These are phyloP conservation scores for Parsonsia alboflavescens DNA, from an alignment of 257 asterid species.

Conservation along the genomic window DNA sequence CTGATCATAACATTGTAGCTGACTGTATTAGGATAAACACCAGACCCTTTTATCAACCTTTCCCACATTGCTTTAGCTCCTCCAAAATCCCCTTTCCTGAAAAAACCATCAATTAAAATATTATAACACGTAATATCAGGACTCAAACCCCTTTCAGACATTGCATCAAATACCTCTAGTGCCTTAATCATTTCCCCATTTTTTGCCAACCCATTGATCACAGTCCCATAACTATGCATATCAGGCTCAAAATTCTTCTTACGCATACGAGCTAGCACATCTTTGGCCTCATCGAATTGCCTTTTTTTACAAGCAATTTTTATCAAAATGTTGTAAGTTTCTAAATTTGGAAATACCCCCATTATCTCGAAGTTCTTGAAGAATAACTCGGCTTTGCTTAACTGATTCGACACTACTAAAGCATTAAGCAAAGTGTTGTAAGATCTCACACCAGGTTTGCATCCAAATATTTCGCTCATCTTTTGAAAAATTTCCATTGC, in stretches of 20 bases:
- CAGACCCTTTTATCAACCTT: conserved; percentile 48
- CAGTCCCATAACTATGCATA: conserved; percentile 65
- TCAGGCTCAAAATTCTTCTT: conserved; percentile 52
- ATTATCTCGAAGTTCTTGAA: conserved; percentile 46
- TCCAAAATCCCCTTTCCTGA: conserved; percentile 44
- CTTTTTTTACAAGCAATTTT: conserved; percentile 53
- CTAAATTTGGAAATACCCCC: conserved; percentile 65
- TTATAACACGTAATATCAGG: conserved; percentile 77
- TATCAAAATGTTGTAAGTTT: conserved; percentile 61
- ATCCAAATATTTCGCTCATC: conserved; percentile 62
- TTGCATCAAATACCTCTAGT: conserved; percentile 69
- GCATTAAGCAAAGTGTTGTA: conserved; percentile 70
- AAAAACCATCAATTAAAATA: conserved; percentile 66
- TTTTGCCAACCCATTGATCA: conserved; percentile 61
- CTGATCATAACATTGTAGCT: conserved; percentile 76
- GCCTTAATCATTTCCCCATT: conserved; percentile 49
- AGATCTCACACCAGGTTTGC: conserved; percentile 69
- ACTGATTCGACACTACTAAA: conserved; percentile 57
- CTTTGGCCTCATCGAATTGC: conserved; percentile 50
- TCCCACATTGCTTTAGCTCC: conserved; percentile 60
- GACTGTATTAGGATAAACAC: conserved; percentile 60
- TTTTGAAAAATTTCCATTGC: conserved; percentile 63
- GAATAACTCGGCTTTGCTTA: conserved; percentile 67
- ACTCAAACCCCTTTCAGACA: conserved; percentile 61
- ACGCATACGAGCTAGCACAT: conserved; percentile 45